Base-by-base conservation (phyloP, 2,329 filamentous ascomycete genomes). In the Stagonosporopsis chrysanthemi region DNA sequence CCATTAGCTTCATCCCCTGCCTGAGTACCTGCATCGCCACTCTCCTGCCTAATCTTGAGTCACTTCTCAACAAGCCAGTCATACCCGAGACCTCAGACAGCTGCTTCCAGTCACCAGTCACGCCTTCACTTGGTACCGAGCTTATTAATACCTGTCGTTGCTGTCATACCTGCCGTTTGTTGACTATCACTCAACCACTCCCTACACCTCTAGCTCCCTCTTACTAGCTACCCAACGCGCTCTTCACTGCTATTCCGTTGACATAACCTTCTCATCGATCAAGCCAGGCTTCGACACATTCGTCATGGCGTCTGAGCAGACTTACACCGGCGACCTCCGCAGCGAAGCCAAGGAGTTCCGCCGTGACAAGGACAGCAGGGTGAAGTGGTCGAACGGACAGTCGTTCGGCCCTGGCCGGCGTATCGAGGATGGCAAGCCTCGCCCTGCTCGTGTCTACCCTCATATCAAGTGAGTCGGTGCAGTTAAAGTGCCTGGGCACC, bases 241-340 rank as follows among this genome's bases (percentile, higher is more conserved):
- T 52, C 41, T 26, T 38, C 38, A 46, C 52, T 15, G 47, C 50
- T 51, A 39, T 50, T 22, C 48, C 36, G 23, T 50, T 57, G 41
- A 28, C 35, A 41, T 28, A 52, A 14, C 36, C 17, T 39, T 48
- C 52, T 38, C 35, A 58, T 51, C 53, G 47, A 42, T 44, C 43
- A 55, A 52, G 48, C 41, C 59, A 60, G 54, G 42, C 57, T 43
- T 52, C 52, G 44, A 54, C 55, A 35, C 40, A 40, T 38, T 38
- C 64, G 68, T 44, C 72, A 81, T 81, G 79, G 75, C 79, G 64
- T 71, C 78, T 66, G 77, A 80, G 65, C 79, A 80, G 72, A 74
- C 77, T 69, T 75, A 80, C 68, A 80, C 79, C 66, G 71, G 75
- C 71, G 84, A 87, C 70, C 78, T 86, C 61, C 84, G 84, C 70